Base-by-base conservation (phyloP, 2,329 filamentous ascomycete genomes). In the Madurella fahalii region DNA sequence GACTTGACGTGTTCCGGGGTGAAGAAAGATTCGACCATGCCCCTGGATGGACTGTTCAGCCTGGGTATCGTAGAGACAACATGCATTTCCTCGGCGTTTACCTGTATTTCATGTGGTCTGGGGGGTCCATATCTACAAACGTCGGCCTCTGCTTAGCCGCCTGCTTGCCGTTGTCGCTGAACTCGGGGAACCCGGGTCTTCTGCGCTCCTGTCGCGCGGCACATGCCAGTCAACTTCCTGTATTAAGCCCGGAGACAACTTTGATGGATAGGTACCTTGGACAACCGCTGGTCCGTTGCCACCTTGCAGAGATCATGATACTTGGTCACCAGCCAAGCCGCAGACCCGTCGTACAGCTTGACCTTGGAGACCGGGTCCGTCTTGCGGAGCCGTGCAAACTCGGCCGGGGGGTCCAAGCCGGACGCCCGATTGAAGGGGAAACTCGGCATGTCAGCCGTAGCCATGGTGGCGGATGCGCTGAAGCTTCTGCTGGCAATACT, bases 51-150 rank as follows among this genome's bases (percentile, higher is more conserved):
- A 25, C 25, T 25, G 25, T 7, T 25, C 25, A 25, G 25, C 25
- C 25, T 25, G 25, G 25, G 25, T 25, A 25, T 25, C 25, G 25
- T 7, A 7, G 7, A 25, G 25, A 25, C 25, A 25, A 25, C n/a
- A n/a, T 25, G 3, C 25, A 25, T 5, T 17, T 18, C 32, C 3
- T 9, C n/a, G 42, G 34, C n/a, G 40, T 42, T 50, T 51, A 70
- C 71, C 74, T 70, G 54, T 79, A 74, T 13, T 67, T 63, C 70
- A 73, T 76, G 53, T 79, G 77, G 2, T 71, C 69, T 0, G 77
- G 77, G 4, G 73, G 63, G 55, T 79, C 75, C 73, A 79, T 77
- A 59, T 79, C 75, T 5, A 79, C 76, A 59, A 79, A 79, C 0
- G 75, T 79, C 1, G 77, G 73, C 52, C 61, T 45, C 72, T 74